phyloP scores from a whole-genome alignment of 306 rosid genomes.

The Acacia melanoxylon region DNA sequence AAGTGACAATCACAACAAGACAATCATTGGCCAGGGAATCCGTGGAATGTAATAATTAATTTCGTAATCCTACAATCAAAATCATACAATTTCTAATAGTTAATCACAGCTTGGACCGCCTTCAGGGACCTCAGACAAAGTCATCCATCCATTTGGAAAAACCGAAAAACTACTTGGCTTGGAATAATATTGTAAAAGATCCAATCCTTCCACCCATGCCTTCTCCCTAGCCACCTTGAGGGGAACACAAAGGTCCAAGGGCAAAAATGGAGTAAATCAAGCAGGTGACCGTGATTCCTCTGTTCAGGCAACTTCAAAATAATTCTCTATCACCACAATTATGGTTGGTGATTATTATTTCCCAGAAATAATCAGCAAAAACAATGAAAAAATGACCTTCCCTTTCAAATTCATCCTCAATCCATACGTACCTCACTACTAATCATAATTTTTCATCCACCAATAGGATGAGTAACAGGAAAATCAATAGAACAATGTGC shows the following conservation, averaged over 20 bases:
- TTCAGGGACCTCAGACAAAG: background rate
- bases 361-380: conserved; percentile 27
- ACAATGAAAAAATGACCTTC: conserved; percentile 29
- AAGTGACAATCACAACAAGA: background rate
- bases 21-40: background rate
- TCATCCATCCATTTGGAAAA: conserved; percentile 8
- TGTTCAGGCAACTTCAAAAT: background rate
- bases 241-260: background rate
- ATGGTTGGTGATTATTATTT: conserved; percentile 13
- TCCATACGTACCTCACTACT: conserved; percentile 23
- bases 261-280: background rate
- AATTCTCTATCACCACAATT: background rate
- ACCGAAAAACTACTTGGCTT: background rate
- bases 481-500: background rate
- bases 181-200: background rate
- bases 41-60: background rate
- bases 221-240: background rate
- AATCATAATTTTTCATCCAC: conserved; percentile 31
- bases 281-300: background rate
- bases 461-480: conserved; percentile 26
- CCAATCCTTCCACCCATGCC: background rate
- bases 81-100: background rate
- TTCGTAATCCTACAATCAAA: background rate
- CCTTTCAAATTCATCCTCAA: background rate
- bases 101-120: background rate